Conservation (phyloP, 495 filamentous ascomycete genomes). For the Antarctomyces pellizariae region DNA sequence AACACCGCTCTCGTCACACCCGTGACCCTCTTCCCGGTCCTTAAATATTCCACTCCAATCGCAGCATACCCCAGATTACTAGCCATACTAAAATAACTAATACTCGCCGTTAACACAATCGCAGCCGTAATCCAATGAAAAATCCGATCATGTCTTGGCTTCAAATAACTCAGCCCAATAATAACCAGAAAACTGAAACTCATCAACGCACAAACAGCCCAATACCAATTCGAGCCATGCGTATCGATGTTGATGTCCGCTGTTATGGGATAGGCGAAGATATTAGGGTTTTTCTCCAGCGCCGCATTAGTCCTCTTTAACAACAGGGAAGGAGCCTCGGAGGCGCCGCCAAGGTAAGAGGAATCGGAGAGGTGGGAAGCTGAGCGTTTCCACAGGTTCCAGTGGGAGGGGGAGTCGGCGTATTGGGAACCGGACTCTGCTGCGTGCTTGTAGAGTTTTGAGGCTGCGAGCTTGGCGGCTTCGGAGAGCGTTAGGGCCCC, state of each 20-base stretch:
- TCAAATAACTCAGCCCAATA: slow-evolving; percentile 20
- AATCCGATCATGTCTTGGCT: slow-evolving; percentile 28
- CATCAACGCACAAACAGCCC: slow-evolving; percentile 30
- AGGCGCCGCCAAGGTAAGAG: too few relatives aligned
- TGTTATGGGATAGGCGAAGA: slow-evolving; percentile 4
- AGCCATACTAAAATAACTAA: slow-evolving; percentile 47
- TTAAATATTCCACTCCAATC: slow-evolving; percentile 29
- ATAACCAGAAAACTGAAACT: slow-evolving; percentile 18
- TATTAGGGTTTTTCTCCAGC: slow-evolving; percentile 7
- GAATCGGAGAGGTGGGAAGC: too few relatives aligned
- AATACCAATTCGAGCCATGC: slow-evolving; percentile 29
- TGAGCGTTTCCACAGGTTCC: too few relatives aligned
- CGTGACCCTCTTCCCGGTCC: slow-evolving; percentile 17
- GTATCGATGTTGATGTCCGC: slow-evolving; percentile 34
- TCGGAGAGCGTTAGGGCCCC: too few relatives aligned
- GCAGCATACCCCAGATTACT: slow-evolving; percentile 42
- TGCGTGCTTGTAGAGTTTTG: too few relatives aligned
- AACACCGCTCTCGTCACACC: slow-evolving; percentile 38
- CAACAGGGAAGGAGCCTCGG: too few relatives aligned
- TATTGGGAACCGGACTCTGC: too few relatives aligned
- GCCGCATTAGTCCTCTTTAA: slow-evolving; percentile 7
- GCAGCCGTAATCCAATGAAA: slow-evolving; percentile 47
- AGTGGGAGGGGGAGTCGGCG: too few relatives aligned
- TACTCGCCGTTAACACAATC: slow-evolving; percentile 33
- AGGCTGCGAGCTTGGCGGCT: too few relatives aligned